Evolutionary conservation across 352 stramenopile genomes (phyloP).

Genomic region (Phytopythium litorale): DNA sequence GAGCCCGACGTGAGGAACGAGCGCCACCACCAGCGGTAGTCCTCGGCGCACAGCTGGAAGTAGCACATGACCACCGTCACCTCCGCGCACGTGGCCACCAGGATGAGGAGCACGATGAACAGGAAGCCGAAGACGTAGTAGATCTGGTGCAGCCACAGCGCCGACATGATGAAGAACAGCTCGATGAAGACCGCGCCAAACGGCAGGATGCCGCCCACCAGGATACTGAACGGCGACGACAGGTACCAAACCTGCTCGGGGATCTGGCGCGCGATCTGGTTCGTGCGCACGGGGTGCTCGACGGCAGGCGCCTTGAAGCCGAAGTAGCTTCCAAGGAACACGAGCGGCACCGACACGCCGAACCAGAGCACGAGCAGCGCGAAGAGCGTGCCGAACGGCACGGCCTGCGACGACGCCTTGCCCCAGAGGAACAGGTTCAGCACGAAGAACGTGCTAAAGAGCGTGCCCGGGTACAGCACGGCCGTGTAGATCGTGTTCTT

Average conservation of each 20-base stretch:
- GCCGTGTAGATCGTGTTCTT: constrained; percentile 95
- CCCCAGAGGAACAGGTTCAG: constrained; percentile 95
- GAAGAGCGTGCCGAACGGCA: constrained; percentile 97
- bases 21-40: constrained; percentile 99
- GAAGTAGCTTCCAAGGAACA: constrained; percentile 98
- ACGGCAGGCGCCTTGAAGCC: constrained; percentile 88
- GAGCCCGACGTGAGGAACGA: constrained; percentile 96
- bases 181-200: constrained; percentile 99
- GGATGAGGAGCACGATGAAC: constrained; percentile 97
- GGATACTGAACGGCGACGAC: constrained; percentile 90
- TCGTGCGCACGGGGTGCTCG: constrained; percentile 88
- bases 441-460: constrained; percentile 95
- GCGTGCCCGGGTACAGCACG: constrained; percentile 90
- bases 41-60: constrained; percentile 99
- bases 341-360: constrained; percentile 96
- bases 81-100: constrained; percentile 97
- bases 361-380: constrained; percentile 97
- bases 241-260: constrained; percentile 96
- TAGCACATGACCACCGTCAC: constrained; percentile 99
- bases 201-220: constrained; percentile 97
- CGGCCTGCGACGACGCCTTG: constrained; percentile 82
- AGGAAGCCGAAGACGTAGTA: constrained; percentile 99
- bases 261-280: constrained; percentile 90
- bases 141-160: constrained; percentile 98
- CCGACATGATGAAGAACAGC: constrained; percentile 99